Percentiles rank a stretch among this genome's conserved stretches.
Conservation (phyloP, 1,139 yeast genomes). For the Pichia cactophila region DNA sequence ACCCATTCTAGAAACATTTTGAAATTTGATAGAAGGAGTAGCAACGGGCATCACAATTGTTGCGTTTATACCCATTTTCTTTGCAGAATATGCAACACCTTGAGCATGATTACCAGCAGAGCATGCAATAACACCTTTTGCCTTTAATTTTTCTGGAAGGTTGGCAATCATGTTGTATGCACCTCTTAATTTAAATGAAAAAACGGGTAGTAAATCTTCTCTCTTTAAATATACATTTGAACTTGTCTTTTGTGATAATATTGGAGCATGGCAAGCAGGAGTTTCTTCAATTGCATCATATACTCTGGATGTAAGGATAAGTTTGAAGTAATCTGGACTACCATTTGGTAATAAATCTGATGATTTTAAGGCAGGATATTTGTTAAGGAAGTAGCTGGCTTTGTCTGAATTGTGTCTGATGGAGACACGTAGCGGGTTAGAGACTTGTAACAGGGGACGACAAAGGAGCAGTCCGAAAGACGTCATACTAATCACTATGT, state of each 20-base stretch:
- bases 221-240: constrained; percentile 74
- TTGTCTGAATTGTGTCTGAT: not conserved
- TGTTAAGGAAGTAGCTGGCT: constrained; percentile 12
- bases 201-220: constrained; percentile 91
- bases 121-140: constrained; percentile 92
- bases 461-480: not conserved
- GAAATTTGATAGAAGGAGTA: constrained; percentile 89
- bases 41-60: constrained; percentile 98
- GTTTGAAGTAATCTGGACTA: constrained; percentile 87
- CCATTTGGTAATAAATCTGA: constrained; percentile 52
- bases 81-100: constrained; percentile 93
- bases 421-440: not conserved
- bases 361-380: constrained; percentile 43
- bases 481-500: not conserved
- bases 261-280: constrained; percentile 71
- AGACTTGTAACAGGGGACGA: not conserved
- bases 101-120: constrained; percentile 99
- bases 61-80: constrained; percentile 76
- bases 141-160: constrained; percentile 55
- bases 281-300: constrained; percentile 92
- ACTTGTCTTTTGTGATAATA: constrained; percentile 64
- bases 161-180: constrained; percentile 97
- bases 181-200: constrained; percentile 92
- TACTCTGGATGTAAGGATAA: constrained; percentile 84
- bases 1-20: constrained; percentile 86